These are phyloP conservation scores for Aspergillus texensis DNA, from an alignment of 2,329 filamentous ascomycete genomes.

Conservation along the genomic window DNA sequence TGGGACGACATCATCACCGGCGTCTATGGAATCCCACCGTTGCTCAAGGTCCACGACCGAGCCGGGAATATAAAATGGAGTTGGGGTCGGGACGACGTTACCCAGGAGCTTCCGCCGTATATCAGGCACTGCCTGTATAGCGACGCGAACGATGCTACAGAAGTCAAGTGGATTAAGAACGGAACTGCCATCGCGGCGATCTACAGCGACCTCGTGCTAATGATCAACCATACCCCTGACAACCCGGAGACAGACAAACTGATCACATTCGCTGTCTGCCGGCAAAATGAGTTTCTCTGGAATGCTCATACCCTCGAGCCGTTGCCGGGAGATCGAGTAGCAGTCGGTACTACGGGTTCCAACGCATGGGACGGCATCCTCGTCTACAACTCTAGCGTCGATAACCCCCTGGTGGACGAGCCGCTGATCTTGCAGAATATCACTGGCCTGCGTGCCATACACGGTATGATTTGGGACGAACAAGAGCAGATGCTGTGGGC, in stretches of 20 bases:
- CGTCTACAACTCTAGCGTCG: slow-evolving; percentile 25
- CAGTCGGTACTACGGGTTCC: slow-evolving; percentile 27
- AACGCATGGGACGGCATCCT: slow-evolving; percentile 28
- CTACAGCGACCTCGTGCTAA: slow-evolving; percentile 24
- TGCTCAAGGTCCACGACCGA: slow-evolving; percentile 26
- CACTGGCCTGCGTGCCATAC: slow-evolving; percentile 27
- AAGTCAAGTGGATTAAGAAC: slow-evolving; percentile 28
- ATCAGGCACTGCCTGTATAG: slow-evolving; percentile 22
- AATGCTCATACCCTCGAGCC: slow-evolving; percentile 27
- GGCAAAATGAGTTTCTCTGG: slow-evolving; percentile 23
- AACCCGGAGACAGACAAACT: slow-evolving; percentile 24
- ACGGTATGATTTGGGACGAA: slow-evolving; percentile 31
- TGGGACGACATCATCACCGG: slow-evolving; percentile 27
- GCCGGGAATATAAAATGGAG: slow-evolving; percentile 22
- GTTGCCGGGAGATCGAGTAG: slow-evolving; percentile 23
- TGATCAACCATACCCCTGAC: slow-evolving; percentile 29
- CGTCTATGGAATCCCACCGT: slow-evolving; percentile 20
- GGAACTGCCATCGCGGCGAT: slow-evolving; percentile 25
- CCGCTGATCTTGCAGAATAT: slow-evolving; percentile 27
- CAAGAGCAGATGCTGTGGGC: slow-evolving; percentile 27
- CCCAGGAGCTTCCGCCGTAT: slow-evolving; percentile 19
- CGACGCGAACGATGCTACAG: slow-evolving; percentile 27
- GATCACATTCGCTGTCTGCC: slow-evolving; percentile 27
- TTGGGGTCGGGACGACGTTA: slow-evolving; percentile 24
- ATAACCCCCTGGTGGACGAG: slow-evolving; percentile 21